Percentiles rank a stretch among this genome's conserved stretches.
phyloP scores from a whole-genome alignment of 495 filamentous ascomycete species.

The Darksidea phi region DNA sequence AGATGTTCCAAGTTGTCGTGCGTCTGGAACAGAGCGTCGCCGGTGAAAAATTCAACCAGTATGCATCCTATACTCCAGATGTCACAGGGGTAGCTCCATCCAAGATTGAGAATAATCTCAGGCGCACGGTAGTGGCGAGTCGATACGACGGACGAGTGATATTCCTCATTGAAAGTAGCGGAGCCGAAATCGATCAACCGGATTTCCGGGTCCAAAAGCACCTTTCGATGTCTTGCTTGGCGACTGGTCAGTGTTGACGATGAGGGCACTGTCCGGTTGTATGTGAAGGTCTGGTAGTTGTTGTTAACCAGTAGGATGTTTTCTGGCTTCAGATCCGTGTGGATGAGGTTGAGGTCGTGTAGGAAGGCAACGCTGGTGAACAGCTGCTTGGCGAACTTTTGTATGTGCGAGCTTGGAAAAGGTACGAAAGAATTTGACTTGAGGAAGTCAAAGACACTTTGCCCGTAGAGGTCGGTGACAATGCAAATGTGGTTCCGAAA shows the following conservation, averaged over 20 bases:
- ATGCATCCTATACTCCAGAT: slow-evolving; percentile 99
- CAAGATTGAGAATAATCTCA: slow-evolving; percentile 93
- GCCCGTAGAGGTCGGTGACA: slow-evolving; percentile 91
- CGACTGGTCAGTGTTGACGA: slow-evolving; percentile 74
- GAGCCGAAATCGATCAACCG: slow-evolving; percentile 97
- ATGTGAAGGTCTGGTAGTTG: slow-evolving; percentile 92
- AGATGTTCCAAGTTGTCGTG: slow-evolving; percentile 97
- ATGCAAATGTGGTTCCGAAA: slow-evolving; percentile 98
- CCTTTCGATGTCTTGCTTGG: slow-evolving; percentile 79
- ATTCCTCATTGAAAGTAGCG: slow-evolving; percentile 97
- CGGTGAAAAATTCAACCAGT: slow-evolving; percentile 97
- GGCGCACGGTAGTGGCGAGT: slow-evolving; percentile 95
- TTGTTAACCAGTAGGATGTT: slow-evolving; percentile 94
- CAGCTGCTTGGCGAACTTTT: slow-evolving; percentile 90
- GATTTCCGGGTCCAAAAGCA: slow-evolving; percentile 93
- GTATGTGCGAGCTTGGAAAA: slow-evolving; percentile 98
- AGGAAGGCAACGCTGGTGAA: slow-evolving; percentile 98
- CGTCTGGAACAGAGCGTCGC: slow-evolving; percentile 95
- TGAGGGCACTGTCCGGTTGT: slow-evolving; percentile 90
- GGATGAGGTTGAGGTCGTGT: slow-evolving; percentile 95
- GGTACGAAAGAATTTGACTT: slow-evolving; percentile 93
- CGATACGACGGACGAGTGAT: slow-evolving; percentile 95
- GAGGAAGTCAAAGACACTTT: slow-evolving; percentile 97
- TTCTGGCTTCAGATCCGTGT: slow-evolving; percentile 97
- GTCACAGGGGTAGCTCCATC: slow-evolving; percentile 97